Base-by-base conservation (phyloP, 441 rosid species). In the Erodium trifolium region DNA sequence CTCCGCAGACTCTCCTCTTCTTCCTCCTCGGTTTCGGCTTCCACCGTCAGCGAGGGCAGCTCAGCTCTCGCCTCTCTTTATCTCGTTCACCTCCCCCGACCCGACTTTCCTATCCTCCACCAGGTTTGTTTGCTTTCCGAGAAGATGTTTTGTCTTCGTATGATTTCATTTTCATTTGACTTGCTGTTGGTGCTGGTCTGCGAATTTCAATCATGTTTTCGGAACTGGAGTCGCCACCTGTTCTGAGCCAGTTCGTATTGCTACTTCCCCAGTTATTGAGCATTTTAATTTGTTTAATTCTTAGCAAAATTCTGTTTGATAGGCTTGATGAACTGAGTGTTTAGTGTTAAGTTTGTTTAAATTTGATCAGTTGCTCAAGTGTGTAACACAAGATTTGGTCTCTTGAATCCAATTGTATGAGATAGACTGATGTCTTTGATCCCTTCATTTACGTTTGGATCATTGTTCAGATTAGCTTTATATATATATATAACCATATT, bases 51-150 rank as follows among this genome's bases (percentile, higher is more conserved):
- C 57, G 80, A 78, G 72, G 68, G 37, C 51, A 10, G 19, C 41
- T 37, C 71, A 9, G 71, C 78, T 53, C 53, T 63, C 39, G 77
- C 76, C 43, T 67, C 84, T 45, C 66, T 75, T 67, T 89, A 96
- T 17, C 90, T 93, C 34, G 97, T 97, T 68, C 96, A 87, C 73
- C 66, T 77, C 62, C 80, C 85, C 75, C 87, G 94, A 3, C 91
- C 89, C 19, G 97, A 93, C 80, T 91, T 93, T 76, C 86, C 88
- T 39, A 87, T 93, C 73, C 93, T 93, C 49, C 95, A 88, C 72
- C 96, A 88, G 95, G 98, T 92, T 11, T 35, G 37, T 14, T 53
- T 67, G 19, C 9, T 55, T 55, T 14, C 62, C 53, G 10, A 47
- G 53, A 13, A 37, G 9, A 37, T 37, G 41, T 5, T 37, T 35